Base-by-base conservation (phyloP, 306 rosid genomes). In the Vicia villosa region DNA sequence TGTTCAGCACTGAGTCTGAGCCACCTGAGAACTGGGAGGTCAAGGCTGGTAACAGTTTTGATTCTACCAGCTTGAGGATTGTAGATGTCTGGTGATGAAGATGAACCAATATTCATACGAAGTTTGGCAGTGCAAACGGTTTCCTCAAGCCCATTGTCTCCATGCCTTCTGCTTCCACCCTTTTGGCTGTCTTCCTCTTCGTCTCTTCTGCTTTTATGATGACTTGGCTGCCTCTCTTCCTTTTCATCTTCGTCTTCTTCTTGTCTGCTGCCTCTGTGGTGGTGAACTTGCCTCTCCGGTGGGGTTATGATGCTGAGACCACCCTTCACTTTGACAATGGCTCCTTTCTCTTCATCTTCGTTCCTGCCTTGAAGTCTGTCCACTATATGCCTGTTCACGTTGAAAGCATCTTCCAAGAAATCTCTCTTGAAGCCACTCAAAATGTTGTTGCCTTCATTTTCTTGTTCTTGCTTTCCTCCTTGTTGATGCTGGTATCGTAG, bases 301-400 rank as follows among this genome's bases (percentile, higher is more conserved):
- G 96, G 96, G 67, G 2, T 63, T 5, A 79, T 9, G 17, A 88
- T 45, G 10, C 80, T 74, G 15, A 88, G 84, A 0, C 26, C 24
- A 5, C 91, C 88, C 59, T 56, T 34, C 2, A 91, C 89, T 69
- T 20, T 79, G 0, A 91, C 70, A 26, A 91, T 86, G 67, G 52
- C n/a, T n/a, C n/a, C n/a, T n/a, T n/a, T n/a, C n/a, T n/a, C 73
- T 57, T 89, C 79, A 1, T 69, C 17, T 64, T 91, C 88, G 4
- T 75, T 55, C 14, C 65, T 22, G 1, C 89, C 86, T 37, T 81
- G 83, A 0, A 88, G 68, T 26, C n/a, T 80, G 42, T 56, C 56
- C 0, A 82, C 83, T 8, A 77, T n/a, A n/a, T n/a, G n/a, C n/a
- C 1, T 19, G 49, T 85, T 63, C 30, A 88, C 76, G 17, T 79